A percentile compares a stretch with the other conserved stretches of the same genome.
These are phyloP conservation scores for Pulveroboletus ravenelii DNA, from an alignment of 768 basidiomycete genomes.

Conservation along the genomic window DNA sequence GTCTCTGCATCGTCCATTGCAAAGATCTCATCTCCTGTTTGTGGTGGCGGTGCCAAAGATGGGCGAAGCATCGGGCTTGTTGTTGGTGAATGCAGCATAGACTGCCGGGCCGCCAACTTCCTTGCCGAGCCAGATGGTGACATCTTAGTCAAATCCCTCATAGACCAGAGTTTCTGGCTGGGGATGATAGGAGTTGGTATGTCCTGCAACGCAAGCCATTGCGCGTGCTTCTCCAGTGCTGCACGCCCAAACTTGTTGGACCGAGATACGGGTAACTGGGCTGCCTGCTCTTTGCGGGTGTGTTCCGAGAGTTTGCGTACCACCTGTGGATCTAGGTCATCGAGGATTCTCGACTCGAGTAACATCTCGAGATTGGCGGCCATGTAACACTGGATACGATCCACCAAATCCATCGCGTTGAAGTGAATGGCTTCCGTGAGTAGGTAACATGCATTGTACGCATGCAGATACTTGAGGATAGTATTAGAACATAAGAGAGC, in stretches of 20 bases:
- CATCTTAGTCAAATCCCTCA: constrained; percentile 27
- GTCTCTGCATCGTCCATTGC: constrained; percentile 79
- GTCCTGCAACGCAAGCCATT: constrained; percentile 71
- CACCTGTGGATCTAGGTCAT: constrained; percentile 62
- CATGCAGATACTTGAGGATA: constrained; percentile 61
- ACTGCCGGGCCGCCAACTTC: constrained; percentile 4
- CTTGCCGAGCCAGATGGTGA: constrained; percentile 27
- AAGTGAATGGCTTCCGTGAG: constrained; percentile 79
- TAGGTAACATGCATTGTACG: constrained; percentile 74
- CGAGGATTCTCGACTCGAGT: constrained; percentile 75
- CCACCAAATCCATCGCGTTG: constrained; percentile 62
- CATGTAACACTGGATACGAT: constrained; percentile 75
- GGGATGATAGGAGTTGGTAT: constrained; percentile 54
- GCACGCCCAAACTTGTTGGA: constrained; percentile 46
- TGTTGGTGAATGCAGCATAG: constrained; percentile 4
- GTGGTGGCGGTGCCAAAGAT: not conserved
- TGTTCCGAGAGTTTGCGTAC: constrained; percentile 63
- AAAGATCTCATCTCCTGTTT: constrained; percentile 65
- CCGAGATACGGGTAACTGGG: constrained; percentile 63
- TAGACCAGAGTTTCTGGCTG: constrained; percentile 17
- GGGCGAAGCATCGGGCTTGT: constrained; percentile 26
- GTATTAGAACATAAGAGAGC: constrained; percentile 77
- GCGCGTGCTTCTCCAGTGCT: constrained; percentile 56
- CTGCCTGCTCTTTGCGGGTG: constrained; percentile 53
- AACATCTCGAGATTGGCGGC: constrained; percentile 81